A percentile compares a stretch with the other conserved stretches of the same genome.
Evolutionary conservation across 2,329 filamentous ascomycete species (phyloP).

Genomic region (Neodidymelliopsis sp.): DNA sequence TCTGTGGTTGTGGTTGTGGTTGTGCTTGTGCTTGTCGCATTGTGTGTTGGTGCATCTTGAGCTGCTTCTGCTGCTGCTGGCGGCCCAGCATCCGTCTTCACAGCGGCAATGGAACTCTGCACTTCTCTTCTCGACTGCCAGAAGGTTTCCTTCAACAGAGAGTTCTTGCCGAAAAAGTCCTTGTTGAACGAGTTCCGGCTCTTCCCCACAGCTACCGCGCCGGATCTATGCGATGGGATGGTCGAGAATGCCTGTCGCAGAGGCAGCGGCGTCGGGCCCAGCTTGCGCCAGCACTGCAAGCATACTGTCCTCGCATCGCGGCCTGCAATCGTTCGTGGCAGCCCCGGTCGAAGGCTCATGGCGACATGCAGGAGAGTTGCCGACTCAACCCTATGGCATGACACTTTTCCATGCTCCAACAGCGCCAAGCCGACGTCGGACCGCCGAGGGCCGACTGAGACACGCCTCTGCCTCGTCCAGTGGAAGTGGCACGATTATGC

Average conservation of each 20-base stretch:
- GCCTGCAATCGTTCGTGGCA: constrained; percentile 38
- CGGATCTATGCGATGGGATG: constrained; percentile 33
- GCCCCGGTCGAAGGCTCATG: constrained; percentile 48
- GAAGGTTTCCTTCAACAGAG: constrained; percentile 43
- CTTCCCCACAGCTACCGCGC: constrained; percentile 40
- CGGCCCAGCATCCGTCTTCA: constrained; percentile 16
- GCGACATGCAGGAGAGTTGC: constrained; percentile 33
- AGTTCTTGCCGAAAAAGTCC: constrained; percentile 52
- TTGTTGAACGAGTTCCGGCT: constrained; percentile 43
- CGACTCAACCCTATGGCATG: constrained; percentile 8
- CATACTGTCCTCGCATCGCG: constrained; percentile 43
- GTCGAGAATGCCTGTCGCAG: constrained; percentile 40
- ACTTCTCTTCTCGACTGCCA: constrained; percentile 38
- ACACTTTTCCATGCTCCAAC: constrained; percentile 14
- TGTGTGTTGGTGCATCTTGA: constrained; percentile 12
- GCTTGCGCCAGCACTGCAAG: constrained; percentile 44
- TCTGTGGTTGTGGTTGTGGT: constrained; percentile 20
- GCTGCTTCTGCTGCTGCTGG: constrained; percentile 14
- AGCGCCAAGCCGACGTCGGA: constrained; percentile 15
- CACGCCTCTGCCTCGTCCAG: constrained; percentile 1
- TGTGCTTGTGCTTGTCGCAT: constrained; percentile 13
- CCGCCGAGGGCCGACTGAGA: neutral
- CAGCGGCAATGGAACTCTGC: constrained; percentile 39
- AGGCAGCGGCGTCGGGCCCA: constrained; percentile 30
- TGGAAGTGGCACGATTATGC: neutral